phyloP scores from a whole-genome alignment of 202 grass and related monocot genomes.

The Saccharum hybrid region DNA sequence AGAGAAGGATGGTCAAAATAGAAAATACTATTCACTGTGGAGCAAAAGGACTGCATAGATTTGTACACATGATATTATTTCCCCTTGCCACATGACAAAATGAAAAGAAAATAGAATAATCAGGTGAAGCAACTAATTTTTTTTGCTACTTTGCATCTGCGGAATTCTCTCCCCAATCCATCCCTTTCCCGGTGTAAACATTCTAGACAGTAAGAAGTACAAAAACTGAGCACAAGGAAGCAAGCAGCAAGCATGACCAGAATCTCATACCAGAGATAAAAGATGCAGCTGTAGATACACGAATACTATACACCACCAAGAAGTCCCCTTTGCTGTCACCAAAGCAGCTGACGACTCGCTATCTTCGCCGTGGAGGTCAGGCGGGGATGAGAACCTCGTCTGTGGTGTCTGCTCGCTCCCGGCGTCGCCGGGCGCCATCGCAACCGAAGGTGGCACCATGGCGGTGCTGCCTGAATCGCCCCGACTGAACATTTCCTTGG shows the following conservation, averaged over 20 bases:
- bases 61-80: slow-evolving; percentile 53
- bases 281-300: slow-evolving; percentile 55
- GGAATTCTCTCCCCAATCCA: slow-evolving; percentile 52
- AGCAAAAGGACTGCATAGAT: slow-evolving; percentile 25
- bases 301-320: slow-evolving; percentile 64
- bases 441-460: not conserved
- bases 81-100: slow-evolving; percentile 30
- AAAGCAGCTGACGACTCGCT: slow-evolving; percentile 37
- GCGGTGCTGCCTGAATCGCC: not conserved
- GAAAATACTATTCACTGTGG: slow-evolving; percentile 7
- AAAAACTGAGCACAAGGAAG: slow-evolving; percentile 44
- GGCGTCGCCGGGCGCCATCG: slow-evolving; percentile 37
- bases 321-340: not conserved
- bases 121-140: slow-evolving; percentile 42
- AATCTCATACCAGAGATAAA: slow-evolving; percentile 71
- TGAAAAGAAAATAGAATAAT: slow-evolving; percentile 39
- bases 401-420: slow-evolving; percentile 47
- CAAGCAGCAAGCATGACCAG: slow-evolving; percentile 38
- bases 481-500: slow-evolving; percentile 80
- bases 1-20: slow-evolving; percentile 16
- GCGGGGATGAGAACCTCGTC: slow-evolving; percentile 64
- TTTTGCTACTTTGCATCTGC: slow-evolving; percentile 64
- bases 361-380: slow-evolving; percentile 34
- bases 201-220: slow-evolving; percentile 44
- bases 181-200: slow-evolving; percentile 51